Evolutionary conservation across 2,329 filamentous ascomycete genomes (phyloP), one percentile per base, ranked within the genome.

Genomic region (Geosmithia putterillii): DNA sequence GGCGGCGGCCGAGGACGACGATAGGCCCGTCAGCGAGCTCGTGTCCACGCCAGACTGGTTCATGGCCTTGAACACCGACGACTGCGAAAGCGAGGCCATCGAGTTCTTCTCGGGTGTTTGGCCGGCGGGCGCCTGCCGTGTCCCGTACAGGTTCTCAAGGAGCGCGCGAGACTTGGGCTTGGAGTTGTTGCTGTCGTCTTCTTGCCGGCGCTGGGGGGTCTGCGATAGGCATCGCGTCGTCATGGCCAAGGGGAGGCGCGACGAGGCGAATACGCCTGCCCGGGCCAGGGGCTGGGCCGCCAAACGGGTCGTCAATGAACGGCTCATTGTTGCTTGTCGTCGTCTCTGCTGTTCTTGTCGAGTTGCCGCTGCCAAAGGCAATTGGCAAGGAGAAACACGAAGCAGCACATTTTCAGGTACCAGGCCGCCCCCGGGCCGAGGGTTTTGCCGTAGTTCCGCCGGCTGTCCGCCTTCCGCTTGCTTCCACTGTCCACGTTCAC

Each of bases 281-380:
- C 48, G 59, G 37, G 61, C 56, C 46, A 64, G 50, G 40, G 62
- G 54, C 47, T 61, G 64, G 52, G 63, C 66, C 58, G 66, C 51
- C 35, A 66, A 57, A 60, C 69, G 63, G 52, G 58, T 62, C 50
- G 59, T 55, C 41, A 66, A 57, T 52, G 64, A 54, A 42, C 60
- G 64, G 47, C 62, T 70, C 70, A 73, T 73, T 59, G 51, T 41
- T 17, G 39, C 38, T 15, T 44, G 25, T 46, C 42, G 41, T 32
- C 40, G 14, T 22, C 18, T 4, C 41, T 44, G 28, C 14, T 10
- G 7, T 7, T 10, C 22, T 9, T 19, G 4, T 44, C 35, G 34
- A 6, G 15, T n/a, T 42, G 25, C 10, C 15, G 32, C 23, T 36
- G 25, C 10, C 15, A 32, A 22, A 25, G 23, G 28, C 28, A 9